Base-by-base conservation (phyloP, 106 monocot species). In the Amphibolis antarctica region DNA sequence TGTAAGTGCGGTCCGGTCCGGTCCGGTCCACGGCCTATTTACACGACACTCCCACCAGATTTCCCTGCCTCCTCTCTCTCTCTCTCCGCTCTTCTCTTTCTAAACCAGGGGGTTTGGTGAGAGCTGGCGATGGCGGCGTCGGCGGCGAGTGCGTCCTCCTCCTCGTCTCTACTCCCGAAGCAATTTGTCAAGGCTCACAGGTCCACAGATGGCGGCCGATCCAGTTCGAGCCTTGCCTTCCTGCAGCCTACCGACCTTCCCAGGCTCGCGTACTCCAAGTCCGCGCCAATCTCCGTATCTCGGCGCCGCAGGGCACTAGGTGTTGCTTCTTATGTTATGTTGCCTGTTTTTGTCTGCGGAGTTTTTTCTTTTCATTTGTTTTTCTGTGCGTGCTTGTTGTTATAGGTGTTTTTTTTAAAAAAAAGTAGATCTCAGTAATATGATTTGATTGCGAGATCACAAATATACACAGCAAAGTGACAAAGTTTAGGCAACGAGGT, bases 171-270 rank as follows among this genome's bases (percentile, higher is more conserved):
- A 12, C 53, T 78, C 18, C 22, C 73, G 22, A 80, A 79, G 71
- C 28, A 73, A 54, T 81, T 84, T 26, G 48, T 88, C 31, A 78
- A 64, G 60, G 78, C 69, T 4, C 25, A 28, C 13, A 71, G 77
- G 23, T 31, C 55, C 30, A 48, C 72, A 26, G 79, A 76, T 20
- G 73, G 66, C 14, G 53, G 63, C 23, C 31, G 63, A 27, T 55
- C 67, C 17, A 44, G 11, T 23, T 5, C 55, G 36, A 62, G 61
- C 70, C 14, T 77, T 43, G 80, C 72, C 28, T 80, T 75, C 69
- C 74, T 78, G 62, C 78, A 76, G 42, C 52, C 57, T 53, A 79
- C 88, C 46, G 78, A 80, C 56, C 69, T 81, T 53, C 72, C 64
- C 5, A 56, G 78, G 18, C 69, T 82, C 0, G 42, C 73, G 10